Percentiles rank a stretch among this genome's conserved stretches.
These are phyloP conservation scores for Diaporthe velutina DNA, from an alignment of 2,329 filamentous ascomycete genomes.

Conservation along the genomic window DNA sequence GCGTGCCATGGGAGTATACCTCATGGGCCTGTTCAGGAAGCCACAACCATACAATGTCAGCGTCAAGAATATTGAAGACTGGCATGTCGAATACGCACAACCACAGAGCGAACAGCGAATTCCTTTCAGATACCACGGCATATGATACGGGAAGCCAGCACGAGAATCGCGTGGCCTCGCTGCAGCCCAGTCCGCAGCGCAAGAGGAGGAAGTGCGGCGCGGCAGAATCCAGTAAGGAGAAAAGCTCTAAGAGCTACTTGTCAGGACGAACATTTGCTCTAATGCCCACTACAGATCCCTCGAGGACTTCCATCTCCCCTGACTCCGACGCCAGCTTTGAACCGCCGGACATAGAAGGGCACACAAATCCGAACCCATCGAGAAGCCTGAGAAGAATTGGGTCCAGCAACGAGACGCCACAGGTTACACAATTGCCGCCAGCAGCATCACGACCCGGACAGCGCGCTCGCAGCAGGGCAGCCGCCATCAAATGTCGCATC, in stretches of 20 bases:
- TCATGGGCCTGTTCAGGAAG: neutral
- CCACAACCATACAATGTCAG: too few species aligned
- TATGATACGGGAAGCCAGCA: too few species aligned
- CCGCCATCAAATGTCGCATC: constrained; percentile 48
- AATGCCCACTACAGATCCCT: neutral
- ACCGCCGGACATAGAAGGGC: neutral
- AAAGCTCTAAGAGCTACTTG: neutral
- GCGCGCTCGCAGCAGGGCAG: constrained; percentile 46
- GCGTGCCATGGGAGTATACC: neutral
- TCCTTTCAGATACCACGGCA: too few species aligned
- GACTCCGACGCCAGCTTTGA: neutral
- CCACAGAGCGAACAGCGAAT: too few species aligned
- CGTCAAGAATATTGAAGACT: neutral
- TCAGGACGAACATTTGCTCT: neutral
- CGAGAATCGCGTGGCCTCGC: neutral
- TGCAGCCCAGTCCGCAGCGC: neutral
- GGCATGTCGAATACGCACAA: too few species aligned
- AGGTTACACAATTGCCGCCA: neutral
- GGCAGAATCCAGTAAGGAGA: too few species aligned
- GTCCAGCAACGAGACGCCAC: neutral
- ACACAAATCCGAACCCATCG: neutral
- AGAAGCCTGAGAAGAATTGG: too few species aligned
- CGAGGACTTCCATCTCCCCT: neutral
- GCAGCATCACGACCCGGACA: neutral
- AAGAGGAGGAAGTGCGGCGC: neutral